Evolutionary conservation across 2,329 filamentous ascomycete species (phyloP).

Genomic region (Massarina eburnea): DNA sequence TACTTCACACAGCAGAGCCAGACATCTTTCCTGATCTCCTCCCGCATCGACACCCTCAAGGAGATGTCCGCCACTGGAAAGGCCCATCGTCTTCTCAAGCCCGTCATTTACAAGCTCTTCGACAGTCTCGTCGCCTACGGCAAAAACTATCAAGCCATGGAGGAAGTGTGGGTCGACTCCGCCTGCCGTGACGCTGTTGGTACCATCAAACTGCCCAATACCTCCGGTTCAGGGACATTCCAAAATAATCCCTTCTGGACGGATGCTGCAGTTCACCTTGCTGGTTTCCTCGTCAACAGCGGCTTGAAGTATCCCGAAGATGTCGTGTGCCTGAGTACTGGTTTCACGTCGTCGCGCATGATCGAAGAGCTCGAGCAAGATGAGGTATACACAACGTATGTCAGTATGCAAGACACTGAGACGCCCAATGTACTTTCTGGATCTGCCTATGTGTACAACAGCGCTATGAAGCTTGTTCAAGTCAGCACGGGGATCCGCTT

Average conservation of each 20-base stretch:
- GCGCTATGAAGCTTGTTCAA: neutral
- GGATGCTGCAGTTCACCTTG: neutral
- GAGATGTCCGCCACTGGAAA: neutral
- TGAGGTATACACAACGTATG: slow-evolving; percentile 1
- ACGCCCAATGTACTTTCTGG: neutral
- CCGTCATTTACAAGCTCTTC: neutral
- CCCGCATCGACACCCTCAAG: neutral
- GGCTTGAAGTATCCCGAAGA: slow-evolving; percentile 1
- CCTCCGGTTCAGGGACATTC: neutral
- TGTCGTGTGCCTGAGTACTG: slow-evolving; percentile 1
- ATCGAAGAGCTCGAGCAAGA: slow-evolving; percentile 1
- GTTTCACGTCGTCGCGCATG: neutral
- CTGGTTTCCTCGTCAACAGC: slow-evolving; percentile 2
- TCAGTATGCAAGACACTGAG: neutral
- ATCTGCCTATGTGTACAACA: neutral
- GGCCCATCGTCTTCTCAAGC: neutral
- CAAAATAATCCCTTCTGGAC: neutral
- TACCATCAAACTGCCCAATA: neutral
- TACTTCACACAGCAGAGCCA: neutral
- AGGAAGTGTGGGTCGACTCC: neutral
- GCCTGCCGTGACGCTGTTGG: neutral
- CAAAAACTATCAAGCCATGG: neutral
- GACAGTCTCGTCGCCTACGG: neutral
- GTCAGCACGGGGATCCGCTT: neutral
- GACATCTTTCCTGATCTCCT: neutral